Evolutionary conservation across 345 rosid species (phyloP), one percentile per base, ranked within the genome.

Genomic region (Eucalyptus sp.): DNA sequence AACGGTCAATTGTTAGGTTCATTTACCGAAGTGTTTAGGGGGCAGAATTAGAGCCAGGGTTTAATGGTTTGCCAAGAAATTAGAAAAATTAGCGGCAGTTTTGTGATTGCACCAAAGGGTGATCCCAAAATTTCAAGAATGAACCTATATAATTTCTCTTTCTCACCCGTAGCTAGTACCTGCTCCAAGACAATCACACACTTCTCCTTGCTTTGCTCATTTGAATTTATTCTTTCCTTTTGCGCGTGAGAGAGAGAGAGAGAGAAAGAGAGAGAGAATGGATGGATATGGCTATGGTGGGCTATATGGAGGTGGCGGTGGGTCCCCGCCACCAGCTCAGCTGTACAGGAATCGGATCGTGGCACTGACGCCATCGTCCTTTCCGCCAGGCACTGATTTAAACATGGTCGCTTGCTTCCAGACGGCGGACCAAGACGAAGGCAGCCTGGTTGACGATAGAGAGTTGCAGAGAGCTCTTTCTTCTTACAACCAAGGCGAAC

Each of bases 401-500:
- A 94, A 79, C 91, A 83, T 96, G 81, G 91, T 97, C 87, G 95
- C 98, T 37, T 94, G 98, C 90, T 97, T 96, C 86, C 96, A 95
- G 85, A 60, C 91, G 87, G 99, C 97, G 14, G 98, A 96, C 92
- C 97, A 92, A 90, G 99, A 97, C 89, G 93, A 96, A 14, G 96
- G 98, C 87, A 97, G 98, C 2, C 88, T 94, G 49, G 94, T 96
- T 86, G 99, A 97, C 76, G 99, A 96, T 50, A 96, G 94, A 87
- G 99, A 97, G 90, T 92, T 96, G 88, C 96, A 97, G 91, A 93
- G 95, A 66, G 99, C 98, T 48, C 94, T 96, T 17, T 95, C 99
- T 52, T 90, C 96, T 46, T 96, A 95, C 58, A 95, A 92, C 62
- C 98, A 97, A 93, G 93, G 93, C 89, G 22, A 51, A 17, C 54